Evolutionary conservation across 805 yeast genomes (phyloP).

Genomic region (Nakazawaea pomicola): DNA sequence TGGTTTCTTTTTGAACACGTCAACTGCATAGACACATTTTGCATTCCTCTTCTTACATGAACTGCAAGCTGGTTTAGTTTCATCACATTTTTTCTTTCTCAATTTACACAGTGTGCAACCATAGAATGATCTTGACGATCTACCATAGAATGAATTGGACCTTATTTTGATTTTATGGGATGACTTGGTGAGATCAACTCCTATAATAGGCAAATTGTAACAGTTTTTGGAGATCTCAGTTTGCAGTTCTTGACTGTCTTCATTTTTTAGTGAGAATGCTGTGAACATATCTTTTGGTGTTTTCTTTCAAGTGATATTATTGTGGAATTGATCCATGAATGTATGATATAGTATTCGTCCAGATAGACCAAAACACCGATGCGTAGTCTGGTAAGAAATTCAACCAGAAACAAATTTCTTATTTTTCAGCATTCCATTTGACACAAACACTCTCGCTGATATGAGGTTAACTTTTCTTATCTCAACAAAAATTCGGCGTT

Average conservation of each 20-base stretch:
- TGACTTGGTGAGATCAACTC: neutral
- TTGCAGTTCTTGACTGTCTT: conserved; percentile 25
- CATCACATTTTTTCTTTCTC: conserved; percentile 37
- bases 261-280: conserved; percentile 19
- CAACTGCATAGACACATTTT: conserved; percentile 16
- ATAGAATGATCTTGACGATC: conserved; percentile 27
- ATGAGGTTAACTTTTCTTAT: too few species aligned
- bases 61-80: conserved; percentile 20
- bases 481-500: too few species aligned
- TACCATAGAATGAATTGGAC: conserved; percentile 23
- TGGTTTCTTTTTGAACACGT: conserved; percentile 4
- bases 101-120: conserved; percentile 41
- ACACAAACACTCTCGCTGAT: too few species aligned
- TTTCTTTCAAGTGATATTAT: too few species aligned
- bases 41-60: conserved; percentile 18
- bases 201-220: conserved; percentile 15
- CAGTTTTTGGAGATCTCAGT: conserved; percentile 28
- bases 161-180: neutral
- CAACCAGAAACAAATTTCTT: too few species aligned
- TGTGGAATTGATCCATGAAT: too few species aligned
- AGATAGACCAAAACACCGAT: too few species aligned
- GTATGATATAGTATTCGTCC: too few species aligned
- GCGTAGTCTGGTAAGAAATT: too few species aligned
- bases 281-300: conserved; percentile 20
- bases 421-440: too few species aligned